These are phyloP conservation scores for Picocystis sp. DNA, from an alignment of 163 green algal species.

Conservation along the genomic window DNA sequence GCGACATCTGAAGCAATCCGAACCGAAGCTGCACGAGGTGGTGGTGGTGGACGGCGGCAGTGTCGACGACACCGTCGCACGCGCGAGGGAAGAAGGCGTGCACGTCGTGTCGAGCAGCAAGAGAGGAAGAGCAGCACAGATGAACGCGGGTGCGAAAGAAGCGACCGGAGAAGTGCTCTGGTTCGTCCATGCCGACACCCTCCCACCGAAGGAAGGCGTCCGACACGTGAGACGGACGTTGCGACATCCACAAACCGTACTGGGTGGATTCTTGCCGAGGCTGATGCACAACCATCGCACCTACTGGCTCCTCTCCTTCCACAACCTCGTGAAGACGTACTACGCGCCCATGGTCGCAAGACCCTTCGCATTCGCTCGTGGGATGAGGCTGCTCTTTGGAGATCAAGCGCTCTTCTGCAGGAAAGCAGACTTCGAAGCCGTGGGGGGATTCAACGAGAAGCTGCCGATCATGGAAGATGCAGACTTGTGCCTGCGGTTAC, in stretches of 20 bases:
- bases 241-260: constrained; percentile 15
- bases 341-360: constrained; percentile 18
- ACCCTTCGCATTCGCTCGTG: background rate
- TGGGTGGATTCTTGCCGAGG: constrained; percentile 39
- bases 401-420: constrained; percentile 59
- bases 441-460: constrained; percentile 38
- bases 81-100: background rate
- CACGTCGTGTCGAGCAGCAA: constrained; percentile 1
- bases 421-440: constrained; percentile 27
- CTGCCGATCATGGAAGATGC: constrained; percentile 64
- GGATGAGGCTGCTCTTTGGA: constrained; percentile 13
- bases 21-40: constrained; percentile 32
- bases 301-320: constrained; percentile 27
- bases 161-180: constrained; percentile 28
- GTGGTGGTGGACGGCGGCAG: constrained; percentile 61
- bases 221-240: constrained; percentile 17
- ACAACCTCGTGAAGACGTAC: constrained; percentile 47
- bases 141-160: constrained; percentile 44
- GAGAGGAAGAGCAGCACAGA: constrained; percentile 40
- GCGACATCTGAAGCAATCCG: constrained; percentile 20
- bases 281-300: constrained; percentile 26
- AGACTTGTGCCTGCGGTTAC: constrained; percentile 49
- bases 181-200: constrained; percentile 64
- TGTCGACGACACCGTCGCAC: constrained; percentile 20
- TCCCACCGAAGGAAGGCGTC: constrained; percentile 28